Conservation (phyloP, 768 basidiomycete genomes). For the Tephrocybe sp. region DNA sequence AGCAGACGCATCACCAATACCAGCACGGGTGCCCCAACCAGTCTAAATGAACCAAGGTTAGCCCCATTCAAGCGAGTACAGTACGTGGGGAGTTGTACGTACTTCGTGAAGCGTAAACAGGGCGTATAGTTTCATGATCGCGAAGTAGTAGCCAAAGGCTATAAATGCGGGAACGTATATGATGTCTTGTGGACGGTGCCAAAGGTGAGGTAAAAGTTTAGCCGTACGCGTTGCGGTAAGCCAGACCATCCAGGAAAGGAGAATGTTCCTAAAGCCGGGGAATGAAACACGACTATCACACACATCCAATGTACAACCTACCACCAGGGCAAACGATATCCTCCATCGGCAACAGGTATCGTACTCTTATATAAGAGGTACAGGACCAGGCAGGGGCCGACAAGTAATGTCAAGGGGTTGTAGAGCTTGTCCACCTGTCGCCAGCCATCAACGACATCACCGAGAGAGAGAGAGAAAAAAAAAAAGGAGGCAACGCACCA, state of each 20-base stretch:
- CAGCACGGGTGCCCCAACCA: constrained; percentile 94
- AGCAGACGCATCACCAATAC: constrained; percentile 80
- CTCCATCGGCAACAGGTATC: constrained; percentile 59
- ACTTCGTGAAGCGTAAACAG: constrained; percentile 88
- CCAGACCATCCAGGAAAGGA: constrained; percentile 68
- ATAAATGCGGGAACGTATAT: constrained; percentile 86
- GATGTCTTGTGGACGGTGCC: constrained; percentile 71
- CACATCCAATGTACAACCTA: constrained; percentile 29
- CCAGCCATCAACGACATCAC: not conserved
- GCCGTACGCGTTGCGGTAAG: constrained; percentile 67
- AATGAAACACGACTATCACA: constrained; percentile 5
- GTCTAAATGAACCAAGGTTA: constrained; percentile 42
- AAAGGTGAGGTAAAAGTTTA: constrained; percentile 83
- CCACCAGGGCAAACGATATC: constrained; percentile 84
- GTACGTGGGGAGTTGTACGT: not conserved
- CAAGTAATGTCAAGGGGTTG: constrained; percentile 83
- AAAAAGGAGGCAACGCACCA: constrained; percentile 64
- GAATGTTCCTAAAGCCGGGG: constrained; percentile 54
- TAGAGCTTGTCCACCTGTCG: constrained; percentile 79
- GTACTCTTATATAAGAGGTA: constrained; percentile 80
- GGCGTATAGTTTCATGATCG: constrained; percentile 93
- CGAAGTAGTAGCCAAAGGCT: constrained; percentile 91
- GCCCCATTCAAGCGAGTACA: not conserved
- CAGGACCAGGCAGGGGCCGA: constrained; percentile 77
- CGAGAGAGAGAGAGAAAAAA: constrained; percentile 16